Evolutionary conservation across 352 stramenopile genomes (phyloP), one percentile per base, ranked within the genome.

Genomic region (Phytopythium helicoides): DNA sequence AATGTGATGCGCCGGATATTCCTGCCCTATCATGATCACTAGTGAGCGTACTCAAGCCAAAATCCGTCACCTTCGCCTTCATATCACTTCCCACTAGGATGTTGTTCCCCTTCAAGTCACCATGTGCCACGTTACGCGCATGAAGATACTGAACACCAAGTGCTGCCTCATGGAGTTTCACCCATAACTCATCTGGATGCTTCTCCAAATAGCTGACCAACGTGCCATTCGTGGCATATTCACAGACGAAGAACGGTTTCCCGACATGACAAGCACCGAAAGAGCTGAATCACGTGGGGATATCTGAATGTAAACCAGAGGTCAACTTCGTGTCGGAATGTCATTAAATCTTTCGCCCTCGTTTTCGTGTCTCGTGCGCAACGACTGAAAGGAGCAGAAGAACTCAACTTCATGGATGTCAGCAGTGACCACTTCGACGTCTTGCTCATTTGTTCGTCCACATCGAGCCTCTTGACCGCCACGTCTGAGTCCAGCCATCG

Each of bases 61-160:
- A 70, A 35, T 73, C 57, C 3, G 56, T 57, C 15, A 73, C 50
- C 45, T 73, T 73, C n/a, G 57, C 60, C 16, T 52, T 26, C 14
- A 51, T 54, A 28, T 70, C 60, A 19, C 15, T 53, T 19, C 50
- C 58, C 16, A 73, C 53, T 18, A 73, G 49, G 12, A 73, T 68
- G 37, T 69, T 73, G 41, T 69, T 54, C 3, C 57, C 47, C 35
- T 74, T 77, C 6, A 73, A 36, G 41, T 78, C 66, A 38, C 63
- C 62, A 21, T 78, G 68, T 19, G 73, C 53, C 21, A 78, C 60
- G 0, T 41, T 36, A 18, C 52, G 45, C 7, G 52, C 40, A n/a
- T 78, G 68, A 5, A 78, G 33, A 19, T 73, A 73, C 19, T 61
- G 54, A 2, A 77, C 46, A 0, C 68, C 68, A 6, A 74, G 58